Conservation (phyloP, 352 stramenopile genomes). For the Phytophthora megakarya region DNA sequence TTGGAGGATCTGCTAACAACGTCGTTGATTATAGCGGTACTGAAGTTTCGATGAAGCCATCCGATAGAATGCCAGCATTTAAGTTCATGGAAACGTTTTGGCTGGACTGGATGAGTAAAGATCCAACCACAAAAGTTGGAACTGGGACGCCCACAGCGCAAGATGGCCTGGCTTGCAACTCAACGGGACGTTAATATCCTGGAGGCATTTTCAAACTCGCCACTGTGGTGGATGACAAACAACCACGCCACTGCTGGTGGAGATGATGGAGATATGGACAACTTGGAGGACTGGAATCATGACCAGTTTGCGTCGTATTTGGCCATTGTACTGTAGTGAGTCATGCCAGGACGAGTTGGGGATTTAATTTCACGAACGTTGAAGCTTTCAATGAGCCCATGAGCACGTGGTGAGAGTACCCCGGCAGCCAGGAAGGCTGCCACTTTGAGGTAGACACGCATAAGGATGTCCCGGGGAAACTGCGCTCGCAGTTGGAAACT, state of each 20-base stretch:
- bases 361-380: constrained; percentile 52
- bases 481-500: constrained; percentile 44
- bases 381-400: constrained; percentile 68
- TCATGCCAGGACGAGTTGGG: constrained; percentile 48
- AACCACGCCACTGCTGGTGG: constrained; percentile 53
- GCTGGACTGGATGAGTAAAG: constrained; percentile 49
- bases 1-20: constrained; percentile 47
- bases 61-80: constrained; percentile 50
- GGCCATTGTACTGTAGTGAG: constrained; percentile 40
- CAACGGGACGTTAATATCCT: constrained; percentile 43
- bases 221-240: constrained; percentile 63
- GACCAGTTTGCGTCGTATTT: constrained; percentile 50
- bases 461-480: constrained; percentile 42
- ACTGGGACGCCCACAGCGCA: constrained; percentile 49
- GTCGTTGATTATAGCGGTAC: constrained; percentile 43
- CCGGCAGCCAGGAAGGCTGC: constrained; percentile 53
- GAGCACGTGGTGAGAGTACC: constrained; percentile 53
- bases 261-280: constrained; percentile 40
- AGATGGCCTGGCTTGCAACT: constrained; percentile 39
- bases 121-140: constrained; percentile 47
- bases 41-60: constrained; percentile 40
- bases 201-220: constrained; percentile 62
- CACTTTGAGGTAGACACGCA: constrained; percentile 54
- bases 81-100: constrained; percentile 53
- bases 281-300: constrained; percentile 50